Evolutionary conservation across 2,329 filamentous ascomycete species (phyloP).

Genomic region (Cercospora sp.): DNA sequence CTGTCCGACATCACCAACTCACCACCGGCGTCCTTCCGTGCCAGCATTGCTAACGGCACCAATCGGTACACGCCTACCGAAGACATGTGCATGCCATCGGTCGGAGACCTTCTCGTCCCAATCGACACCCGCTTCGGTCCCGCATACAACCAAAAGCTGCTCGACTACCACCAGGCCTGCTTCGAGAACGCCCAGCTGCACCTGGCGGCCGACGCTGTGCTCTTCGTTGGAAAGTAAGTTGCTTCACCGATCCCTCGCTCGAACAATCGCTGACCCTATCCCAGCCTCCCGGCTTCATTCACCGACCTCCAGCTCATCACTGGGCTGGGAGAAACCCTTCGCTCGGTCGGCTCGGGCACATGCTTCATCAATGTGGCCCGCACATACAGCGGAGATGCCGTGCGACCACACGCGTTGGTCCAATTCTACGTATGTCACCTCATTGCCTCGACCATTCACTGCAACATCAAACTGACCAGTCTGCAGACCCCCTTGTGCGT

Average conservation of each 20-base stretch:
- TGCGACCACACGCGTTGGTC: background rate
- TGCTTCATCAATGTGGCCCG: constrained; percentile 3
- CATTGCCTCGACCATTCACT: background rate
- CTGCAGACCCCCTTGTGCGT: background rate
- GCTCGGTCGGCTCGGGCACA: background rate
- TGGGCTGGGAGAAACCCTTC: background rate
- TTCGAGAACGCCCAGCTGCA: constrained; percentile 2
- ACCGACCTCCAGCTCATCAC: constrained; percentile 4
- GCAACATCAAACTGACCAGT: background rate
- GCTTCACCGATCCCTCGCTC: background rate
- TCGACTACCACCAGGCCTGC: background rate
- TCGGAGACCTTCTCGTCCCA: constrained; percentile 6
- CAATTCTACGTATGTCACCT: background rate
- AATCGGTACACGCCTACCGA: background rate
- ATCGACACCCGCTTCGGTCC: constrained; percentile 5
- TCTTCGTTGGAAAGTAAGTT: constrained; percentile 3
- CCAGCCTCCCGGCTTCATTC: background rate
- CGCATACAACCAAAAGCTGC: background rate
- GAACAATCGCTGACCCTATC: background rate
- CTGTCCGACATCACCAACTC: background rate
- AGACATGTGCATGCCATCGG: background rate
- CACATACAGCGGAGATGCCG: background rate
- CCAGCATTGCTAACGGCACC: background rate
- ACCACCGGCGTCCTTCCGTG: background rate
- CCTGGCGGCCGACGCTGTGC: background rate